Evolutionary conservation across 2,329 filamentous ascomycete genomes (phyloP), one percentile per base, ranked within the genome.

Genomic region (Ilyonectria sp.): DNA sequence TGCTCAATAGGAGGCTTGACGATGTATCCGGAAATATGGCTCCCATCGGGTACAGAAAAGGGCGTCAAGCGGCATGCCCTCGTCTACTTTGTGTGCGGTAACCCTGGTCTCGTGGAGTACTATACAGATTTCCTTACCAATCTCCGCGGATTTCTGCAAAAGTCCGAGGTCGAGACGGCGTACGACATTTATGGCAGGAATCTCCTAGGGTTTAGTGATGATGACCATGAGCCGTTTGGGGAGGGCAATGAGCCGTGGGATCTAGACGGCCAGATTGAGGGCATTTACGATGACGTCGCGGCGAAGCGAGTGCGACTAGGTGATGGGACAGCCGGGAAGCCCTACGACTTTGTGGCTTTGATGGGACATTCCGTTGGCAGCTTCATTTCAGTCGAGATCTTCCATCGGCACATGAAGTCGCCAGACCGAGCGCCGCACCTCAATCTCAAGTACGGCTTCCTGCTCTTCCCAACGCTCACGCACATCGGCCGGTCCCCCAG

Each of bases 391-490:
- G 87, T 94, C 69, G 92, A 94, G 77, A 81, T 93, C 33, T 87
- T 93, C 54, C 83, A 90, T 68, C 83, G 89, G 10, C 86, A 90
- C 68, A 81, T 85, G 40, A 82, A 82, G 43, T 71, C 81, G 44
- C 75, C 77, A 0, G 67, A 71, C 13, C 63, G 75, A 13, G 78
- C 78, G 1, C 79, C 81, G n/a, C 75, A 79, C 52, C 76, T 86
- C n/a, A 77, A 76, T 11, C 80, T 90, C 23, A 78, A 77, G 40
- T 82, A 85, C 31, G 92, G 86, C 1, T 84, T 94, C 47, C 83
- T 94, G 63, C 84, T 95, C 19, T 94, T 94, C 77, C 92, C 93
- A 1, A 94, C 93, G 1, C 86, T 95, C 43, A 86, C 90, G n/a
- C 88, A 94, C 79, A 90, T 95, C 69, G 89, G 89, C 10, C 79